Evolutionary conservation across 257 asterid genomes (phyloP), one percentile per base, ranked within the genome.

Genomic region (Plantago major): DNA sequence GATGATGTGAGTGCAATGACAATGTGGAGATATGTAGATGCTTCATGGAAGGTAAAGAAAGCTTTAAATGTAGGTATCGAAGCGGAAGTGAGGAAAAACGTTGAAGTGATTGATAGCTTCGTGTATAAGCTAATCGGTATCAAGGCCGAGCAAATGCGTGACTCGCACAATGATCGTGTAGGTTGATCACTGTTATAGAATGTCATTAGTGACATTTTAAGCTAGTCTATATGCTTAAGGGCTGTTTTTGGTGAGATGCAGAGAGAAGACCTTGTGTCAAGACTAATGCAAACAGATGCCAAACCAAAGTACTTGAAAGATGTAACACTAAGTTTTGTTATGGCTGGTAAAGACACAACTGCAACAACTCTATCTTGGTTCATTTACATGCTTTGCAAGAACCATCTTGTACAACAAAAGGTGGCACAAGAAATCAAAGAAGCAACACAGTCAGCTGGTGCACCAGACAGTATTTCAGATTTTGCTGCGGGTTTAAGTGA

Each of bases 291-390:
- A 60, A 19, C 67, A 59, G 45, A 70, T 9, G 73, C 42, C 3
- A 74, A 84, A 68, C 80, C 83, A 0, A 79, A 70, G 70, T 81
- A 74, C 70, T 67, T 84, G 81, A 71, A 82, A 30, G 91, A 84
- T 59, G 76, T 81, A 19, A 73, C 73, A 48, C 28, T 81, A 50
- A 84, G 67, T 75, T 79, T 81, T 67, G 64, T 76, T 28, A 78
- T 78, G 58, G 87, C 87, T 10, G 90, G 87, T 46, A 83, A 76
- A 64, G 90, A 83, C 61, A 83, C 83, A 16, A 81, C 83, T n/a
- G 82, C 85, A 33, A 73, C 80, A 18, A 59, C 87, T 15, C 76
- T 84, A 4, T 72, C 85, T 4, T 83, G 87, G 87, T 83, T 83
- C 48, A 62, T 80, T 28, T 78, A 78, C 81, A 59, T 81, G 74